Base-by-base conservation (phyloP, 1,139 yeast species). In the Taphrina sp. region DNA sequence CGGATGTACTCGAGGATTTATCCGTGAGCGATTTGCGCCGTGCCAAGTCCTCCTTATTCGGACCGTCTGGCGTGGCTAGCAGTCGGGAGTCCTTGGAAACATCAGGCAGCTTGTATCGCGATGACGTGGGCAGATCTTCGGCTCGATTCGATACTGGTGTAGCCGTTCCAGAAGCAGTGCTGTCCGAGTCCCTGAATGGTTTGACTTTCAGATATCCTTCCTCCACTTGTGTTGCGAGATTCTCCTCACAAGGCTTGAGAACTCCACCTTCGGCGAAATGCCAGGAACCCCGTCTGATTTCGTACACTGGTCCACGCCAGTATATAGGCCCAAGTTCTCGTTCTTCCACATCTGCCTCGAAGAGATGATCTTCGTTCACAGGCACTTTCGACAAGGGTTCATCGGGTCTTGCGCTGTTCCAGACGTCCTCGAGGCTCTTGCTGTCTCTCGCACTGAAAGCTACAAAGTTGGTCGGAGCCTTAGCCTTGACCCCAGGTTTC, bases 251-350 rank as follows among this genome's bases (percentile, higher is more conserved):
- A 0, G 96, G 96, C 4, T 68, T 66, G 22, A 67, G 61, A 29
- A 35, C 28, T 34, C 66, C 64, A 2, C 83, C 82, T 54, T 78
- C 79, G 3, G 77, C 68, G 49, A 75, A 72, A 66, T 87, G 88
- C 98, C 98, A 90, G 1, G 81, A 69, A 0, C 96, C 96, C 52
- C 97, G 72, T 35, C 96, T 74, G 1, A 90, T 86, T 61, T 85
- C 92, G 65, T 82, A 92, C 0, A 74, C 72, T 0, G 96, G 95
- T 0, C 97, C 97, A 2, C 81, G 83, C 97, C 97, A 90, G 67
- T 83, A 90, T 0, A 83, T 77, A 0, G 97, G 95, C 1, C 72
- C 62, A 63, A 90, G 68, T 54, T 76, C 76, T 67, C 81, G 75
- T 5, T 71, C 68, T 1, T 67, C 62, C 26, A 90, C 61, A 64